Percentiles rank a stretch among this genome's conserved stretches.
Evolutionary conservation across 2,329 filamentous ascomycete species (phyloP).

Genomic region (Pseudogymnoascus sp.): DNA sequence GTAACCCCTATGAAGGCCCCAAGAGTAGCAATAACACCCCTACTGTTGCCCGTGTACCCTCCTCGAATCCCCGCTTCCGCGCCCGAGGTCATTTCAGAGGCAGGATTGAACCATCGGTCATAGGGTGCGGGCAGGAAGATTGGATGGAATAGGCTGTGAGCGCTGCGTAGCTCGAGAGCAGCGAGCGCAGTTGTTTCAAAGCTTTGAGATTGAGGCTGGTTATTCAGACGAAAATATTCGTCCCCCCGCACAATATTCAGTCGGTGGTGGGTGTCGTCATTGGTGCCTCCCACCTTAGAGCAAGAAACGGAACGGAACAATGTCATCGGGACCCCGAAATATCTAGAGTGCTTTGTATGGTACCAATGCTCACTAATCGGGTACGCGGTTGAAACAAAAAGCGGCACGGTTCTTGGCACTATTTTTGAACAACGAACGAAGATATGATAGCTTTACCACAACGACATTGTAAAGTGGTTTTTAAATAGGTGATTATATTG

Average conservation of each 20-base stretch:
- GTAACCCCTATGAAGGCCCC: conserved; percentile 29
- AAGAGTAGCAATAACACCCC: not conserved
- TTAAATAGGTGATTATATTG: too few species aligned
- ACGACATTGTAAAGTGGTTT: too few species aligned
- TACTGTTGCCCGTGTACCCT: not conserved
- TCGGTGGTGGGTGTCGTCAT: not conserved
- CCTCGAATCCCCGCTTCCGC: not conserved
- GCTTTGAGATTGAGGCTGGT: not conserved
- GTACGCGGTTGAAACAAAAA: too few species aligned
- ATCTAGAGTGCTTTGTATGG: not conserved
- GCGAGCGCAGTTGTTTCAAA: not conserved
- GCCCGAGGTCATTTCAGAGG: not conserved
- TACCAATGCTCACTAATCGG: not conserved
- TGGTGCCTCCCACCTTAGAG: not conserved
- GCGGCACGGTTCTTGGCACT: too few species aligned
- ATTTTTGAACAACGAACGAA: too few species aligned
- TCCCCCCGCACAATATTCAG: not conserved
- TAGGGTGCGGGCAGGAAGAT: not conserved
- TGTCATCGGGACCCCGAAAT: not conserved
- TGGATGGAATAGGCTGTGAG: not conserved
- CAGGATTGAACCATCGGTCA: not conserved
- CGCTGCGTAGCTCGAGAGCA: not conserved
- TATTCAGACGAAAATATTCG: not conserved
- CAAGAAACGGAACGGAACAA: not conserved
- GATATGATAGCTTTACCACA: too few species aligned